Percentiles rank a stretch among this genome's conserved stretches.
Evolutionary conservation across 345 rosid species (phyloP).

Genomic region (Populus tremula): DNA sequence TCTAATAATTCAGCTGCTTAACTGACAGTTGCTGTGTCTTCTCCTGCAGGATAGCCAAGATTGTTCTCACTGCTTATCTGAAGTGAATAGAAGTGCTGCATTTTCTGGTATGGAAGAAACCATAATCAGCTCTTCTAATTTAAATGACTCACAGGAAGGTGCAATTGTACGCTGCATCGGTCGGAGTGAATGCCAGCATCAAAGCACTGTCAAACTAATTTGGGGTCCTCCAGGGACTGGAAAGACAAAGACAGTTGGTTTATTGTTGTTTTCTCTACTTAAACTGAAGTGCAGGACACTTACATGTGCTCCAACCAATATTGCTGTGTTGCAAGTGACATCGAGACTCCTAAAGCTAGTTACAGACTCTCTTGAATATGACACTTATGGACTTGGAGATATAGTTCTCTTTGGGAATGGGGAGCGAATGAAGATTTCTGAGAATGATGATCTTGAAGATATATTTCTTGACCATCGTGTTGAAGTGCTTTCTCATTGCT

Average conservation of each 20-base stretch:
- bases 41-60: neutral
- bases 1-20: neutral
- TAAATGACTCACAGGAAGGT: slow-evolving; percentile 40
- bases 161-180: slow-evolving; percentile 33
- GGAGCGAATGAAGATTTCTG: slow-evolving; percentile 30
- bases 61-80: neutral
- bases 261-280: slow-evolving; percentile 32
- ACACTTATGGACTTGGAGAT: slow-evolving; percentile 37
- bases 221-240: slow-evolving; percentile 69
- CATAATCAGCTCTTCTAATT: slow-evolving; percentile 8
- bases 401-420: slow-evolving; percentile 41
- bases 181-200: slow-evolving; percentile 26
- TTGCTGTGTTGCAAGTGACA: slow-evolving; percentile 42
- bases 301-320: slow-evolving; percentile 54
- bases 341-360: slow-evolving; percentile 29
- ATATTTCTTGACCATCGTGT: slow-evolving; percentile 41
- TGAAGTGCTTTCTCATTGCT: slow-evolving; percentile 20
- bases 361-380: slow-evolving; percentile 8
- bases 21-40: neutral
- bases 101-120: neutral
- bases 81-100: neutral
- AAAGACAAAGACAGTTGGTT: slow-evolving; percentile 44
- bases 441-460: slow-evolving; percentile 27
- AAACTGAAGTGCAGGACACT: slow-evolving; percentile 38
- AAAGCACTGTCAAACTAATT: slow-evolving; percentile 34